These are phyloP conservation scores for Serendipita sp. DNA, from an alignment of 768 basidiomycete species.

Conservation along the genomic window DNA sequence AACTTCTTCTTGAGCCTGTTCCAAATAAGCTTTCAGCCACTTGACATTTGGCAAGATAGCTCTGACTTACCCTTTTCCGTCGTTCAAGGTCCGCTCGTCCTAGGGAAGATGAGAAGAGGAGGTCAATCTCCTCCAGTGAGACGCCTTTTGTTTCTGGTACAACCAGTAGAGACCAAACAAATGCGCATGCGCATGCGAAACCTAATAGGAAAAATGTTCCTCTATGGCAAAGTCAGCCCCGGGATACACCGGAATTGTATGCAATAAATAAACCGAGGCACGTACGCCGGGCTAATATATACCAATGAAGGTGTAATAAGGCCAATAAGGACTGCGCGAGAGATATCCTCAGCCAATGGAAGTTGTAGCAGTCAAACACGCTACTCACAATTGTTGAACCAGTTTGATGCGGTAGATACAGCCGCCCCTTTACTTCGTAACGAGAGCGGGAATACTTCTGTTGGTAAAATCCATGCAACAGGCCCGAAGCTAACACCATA, in stretches of 20 bases:
- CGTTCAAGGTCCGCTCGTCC: background rate
- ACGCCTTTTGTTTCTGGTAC: slow-evolving; percentile 69
- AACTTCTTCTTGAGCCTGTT: background rate
- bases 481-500: slow-evolving; percentile 69
- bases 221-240: slow-evolving; percentile 19
- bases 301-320: slow-evolving; percentile 53
- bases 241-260: background rate
- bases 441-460: slow-evolving; percentile 67
- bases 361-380: too few species aligned
- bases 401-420: slow-evolving; percentile 70
- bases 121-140: slow-evolving; percentile 60
- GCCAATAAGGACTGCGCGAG: slow-evolving; percentile 48
- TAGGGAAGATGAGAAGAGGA: background rate
- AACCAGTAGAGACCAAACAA: slow-evolving; percentile 49
- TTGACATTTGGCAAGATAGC: background rate
- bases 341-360: too few species aligned
- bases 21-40: background rate
- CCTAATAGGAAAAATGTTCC: slow-evolving; percentile 55
- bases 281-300: slow-evolving; percentile 40
- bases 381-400: slow-evolving; percentile 60
- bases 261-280: background rate
- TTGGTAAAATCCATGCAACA: slow-evolving; percentile 69
- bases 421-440: slow-evolving; percentile 71
- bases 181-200: slow-evolving; percentile 44
- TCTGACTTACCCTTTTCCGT: background rate